Conservation (phyloP, 495 filamentous ascomycete genomes). For the Umbilicaria muhlenbergii region DNA sequence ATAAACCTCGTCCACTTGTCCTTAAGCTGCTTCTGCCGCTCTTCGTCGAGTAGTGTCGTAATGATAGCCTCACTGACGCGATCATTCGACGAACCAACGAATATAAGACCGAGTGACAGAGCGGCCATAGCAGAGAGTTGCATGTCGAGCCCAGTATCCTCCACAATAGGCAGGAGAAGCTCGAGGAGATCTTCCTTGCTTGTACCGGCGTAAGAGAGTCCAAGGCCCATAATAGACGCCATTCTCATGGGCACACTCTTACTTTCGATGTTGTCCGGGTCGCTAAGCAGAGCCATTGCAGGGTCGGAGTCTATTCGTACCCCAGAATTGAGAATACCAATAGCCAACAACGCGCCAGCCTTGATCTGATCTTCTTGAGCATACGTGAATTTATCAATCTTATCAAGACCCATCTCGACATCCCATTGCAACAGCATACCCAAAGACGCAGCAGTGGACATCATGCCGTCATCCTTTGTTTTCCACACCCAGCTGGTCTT, state of each 20-base stretch:
- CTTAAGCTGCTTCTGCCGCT: constrained; percentile 71
- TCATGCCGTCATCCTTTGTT: constrained; percentile 95
- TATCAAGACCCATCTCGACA: constrained; percentile 72
- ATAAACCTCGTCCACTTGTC: constrained; percentile 98
- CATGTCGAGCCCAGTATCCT: constrained; percentile 71
- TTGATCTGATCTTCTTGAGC: constrained; percentile 69
- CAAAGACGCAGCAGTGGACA: constrained; percentile 85
- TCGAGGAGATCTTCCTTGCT: constrained; percentile 74
- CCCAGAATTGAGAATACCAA: constrained; percentile 86
- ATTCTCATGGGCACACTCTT: constrained; percentile 63
- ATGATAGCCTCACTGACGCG: constrained; percentile 81
- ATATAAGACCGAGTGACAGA: constrained; percentile 75
- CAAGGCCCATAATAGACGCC: constrained; percentile 88
- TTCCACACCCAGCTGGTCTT: constrained; percentile 96
- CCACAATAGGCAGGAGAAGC: constrained; percentile 69
- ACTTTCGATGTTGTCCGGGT: constrained; percentile 56
- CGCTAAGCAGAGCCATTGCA: constrained; percentile 68
- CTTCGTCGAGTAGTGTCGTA: constrained; percentile 80
- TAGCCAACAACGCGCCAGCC: constrained; percentile 77
- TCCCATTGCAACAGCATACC: constrained; percentile 87
- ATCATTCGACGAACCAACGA: constrained; percentile 79
- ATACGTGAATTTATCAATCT: constrained; percentile 87
- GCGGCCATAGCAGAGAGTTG: constrained; percentile 94
- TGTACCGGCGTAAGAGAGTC: constrained; percentile 82
- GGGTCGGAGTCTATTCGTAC: constrained; percentile 77